Evolutionary conservation across 169 alveolate species (phyloP), one percentile per base, ranked within the genome.

Genomic region (Miamiensis avidus): DNA sequence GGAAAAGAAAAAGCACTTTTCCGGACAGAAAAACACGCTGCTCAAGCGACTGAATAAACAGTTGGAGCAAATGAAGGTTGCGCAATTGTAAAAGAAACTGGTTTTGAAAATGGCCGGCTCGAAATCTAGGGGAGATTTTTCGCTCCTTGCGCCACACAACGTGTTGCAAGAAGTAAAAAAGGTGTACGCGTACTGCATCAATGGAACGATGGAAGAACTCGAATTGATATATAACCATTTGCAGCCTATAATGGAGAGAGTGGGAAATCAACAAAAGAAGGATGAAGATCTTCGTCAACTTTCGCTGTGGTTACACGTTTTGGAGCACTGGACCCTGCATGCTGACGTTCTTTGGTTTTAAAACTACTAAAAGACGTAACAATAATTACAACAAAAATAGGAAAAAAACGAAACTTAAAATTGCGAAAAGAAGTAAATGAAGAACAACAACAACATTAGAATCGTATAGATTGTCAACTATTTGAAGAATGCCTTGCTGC

Each of bases 161-260:
- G 32, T 65, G 32, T 34, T 78, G 28, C 32, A 32, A 34, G 90
- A 85, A 81, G 16, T 75, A 25, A 74, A 15, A 79, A 85, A 79
- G 28, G 49, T n/a, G 4, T 85, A 85, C 75, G 90, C 90, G 11
- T 85, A 34, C 74, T 85, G 86, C 49, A 78, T 85, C 0, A 76
- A 85, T 78, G 90, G 90, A 16, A 31, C 90, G 1, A 4, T 34
- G 0, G 83, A 74, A 30, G 82, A 75, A 27, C 34, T 78, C 34
- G 34, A 34, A n/a, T 78, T 33, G 32, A 33, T 78, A 33, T 78
- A 34, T 33, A 25, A 78, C 32, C 32, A 78, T 31, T 25, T 33
- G n/a, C 11, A 6, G 0, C 25, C 25, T 26, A 29, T 78, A 31
- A 33, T 78, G 34, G 74, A 34, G 0, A n/a, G 31, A 31, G 25